Conservation (phyloP, 1,139 yeast genomes). For the Yamadazyma mexicana region DNA sequence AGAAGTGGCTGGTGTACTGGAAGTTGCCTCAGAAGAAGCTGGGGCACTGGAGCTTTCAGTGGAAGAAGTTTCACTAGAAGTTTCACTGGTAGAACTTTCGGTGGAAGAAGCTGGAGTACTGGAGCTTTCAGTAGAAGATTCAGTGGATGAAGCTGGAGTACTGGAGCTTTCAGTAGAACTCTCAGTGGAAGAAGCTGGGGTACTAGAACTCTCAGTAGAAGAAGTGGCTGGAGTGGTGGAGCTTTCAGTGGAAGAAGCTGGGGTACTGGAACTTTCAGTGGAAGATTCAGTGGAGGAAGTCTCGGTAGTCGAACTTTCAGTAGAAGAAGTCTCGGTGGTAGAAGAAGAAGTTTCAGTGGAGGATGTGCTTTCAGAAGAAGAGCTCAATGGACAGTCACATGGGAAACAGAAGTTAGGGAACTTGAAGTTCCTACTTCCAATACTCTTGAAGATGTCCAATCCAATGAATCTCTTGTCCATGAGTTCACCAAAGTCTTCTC, state of each 20-base stretch:
- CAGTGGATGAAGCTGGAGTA: constrained; percentile 1
- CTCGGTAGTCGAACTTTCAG: background rate
- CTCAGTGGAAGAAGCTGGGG: constrained; percentile 2
- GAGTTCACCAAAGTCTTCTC: constrained; percentile 1
- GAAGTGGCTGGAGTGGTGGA: constrained; percentile 1
- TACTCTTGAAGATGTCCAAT: constrained; percentile 13
- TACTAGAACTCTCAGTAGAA: background rate
- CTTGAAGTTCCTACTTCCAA: constrained; percentile 14
- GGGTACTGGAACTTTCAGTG: constrained; percentile 1
- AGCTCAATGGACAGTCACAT: constrained; percentile 20
- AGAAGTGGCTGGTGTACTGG: constrained; percentile 18
- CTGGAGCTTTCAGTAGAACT: background rate
- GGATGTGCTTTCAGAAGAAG: constrained; percentile 2
- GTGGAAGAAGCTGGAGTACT: constrained; percentile 1
- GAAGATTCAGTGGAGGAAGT: background rate
- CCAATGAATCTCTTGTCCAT: constrained; percentile 14
- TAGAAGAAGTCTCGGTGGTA: constrained; percentile 1
- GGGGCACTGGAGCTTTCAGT: constrained; percentile 26
- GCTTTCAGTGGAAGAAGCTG: constrained; percentile 2
- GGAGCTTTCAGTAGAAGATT: background rate
- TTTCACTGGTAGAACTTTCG: constrained; percentile 14
- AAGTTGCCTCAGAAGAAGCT: constrained; percentile 15
- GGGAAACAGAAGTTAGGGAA: constrained; percentile 24
- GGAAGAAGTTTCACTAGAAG: constrained; percentile 23
- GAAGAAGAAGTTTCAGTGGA: constrained; percentile 2